Percentiles rank a stretch among this genome's conserved stretches.
phyloP scores from a whole-genome alignment of 2,329 filamentous ascomycete genomes.

The Paraphaeosphaeria sporulosa region DNA sequence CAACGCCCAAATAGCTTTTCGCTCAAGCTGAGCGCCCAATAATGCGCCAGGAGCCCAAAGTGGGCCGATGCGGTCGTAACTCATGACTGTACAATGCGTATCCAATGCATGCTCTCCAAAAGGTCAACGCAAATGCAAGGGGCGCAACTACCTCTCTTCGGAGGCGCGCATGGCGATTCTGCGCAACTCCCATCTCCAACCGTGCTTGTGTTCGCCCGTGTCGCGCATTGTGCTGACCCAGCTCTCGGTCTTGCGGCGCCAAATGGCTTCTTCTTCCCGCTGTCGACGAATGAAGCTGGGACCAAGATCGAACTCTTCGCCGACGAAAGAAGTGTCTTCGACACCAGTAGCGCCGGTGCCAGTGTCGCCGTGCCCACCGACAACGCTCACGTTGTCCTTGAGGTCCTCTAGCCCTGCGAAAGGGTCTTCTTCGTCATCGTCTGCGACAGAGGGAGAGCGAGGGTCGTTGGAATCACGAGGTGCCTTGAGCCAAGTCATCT shows the following conservation, averaged over 20 bases:
- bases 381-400: slow-evolving; percentile 66
- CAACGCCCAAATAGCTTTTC: slow-evolving; percentile 35
- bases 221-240: slow-evolving; percentile 74
- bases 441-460: slow-evolving; percentile 62
- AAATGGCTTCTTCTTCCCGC: slow-evolving; percentile 88
- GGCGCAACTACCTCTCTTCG: slow-evolving; percentile 27
- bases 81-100: slow-evolving; percentile 36
- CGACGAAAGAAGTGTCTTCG: slow-evolving; percentile 63
- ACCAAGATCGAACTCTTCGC: slow-evolving; percentile 97
- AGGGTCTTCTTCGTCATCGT: slow-evolving; percentile 88
- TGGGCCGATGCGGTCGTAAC: slow-evolving; percentile 41
- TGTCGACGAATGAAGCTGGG: slow-evolving; percentile 92
- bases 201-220: slow-evolving; percentile 47
- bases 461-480: slow-evolving; percentile 44
- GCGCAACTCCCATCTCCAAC: slow-evolving; percentile 79
- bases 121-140: slow-evolving; percentile 18
- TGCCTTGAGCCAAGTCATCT: slow-evolving; percentile 97
- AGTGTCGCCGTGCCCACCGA: slow-evolving; percentile 36
- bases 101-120: slow-evolving; percentile 8
- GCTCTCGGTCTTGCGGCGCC: slow-evolving; percentile 84
- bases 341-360: slow-evolving; percentile 29
- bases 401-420: slow-evolving; percentile 96
- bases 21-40: slow-evolving; percentile 26
- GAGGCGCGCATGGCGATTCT: slow-evolving; percentile 51
- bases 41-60: slow-evolving; percentile 24